These are phyloP conservation scores for Jimgerdemannia flammicorona DNA, from an alignment of 192 early-diverging fungal genomes.

Conservation along the genomic window DNA sequence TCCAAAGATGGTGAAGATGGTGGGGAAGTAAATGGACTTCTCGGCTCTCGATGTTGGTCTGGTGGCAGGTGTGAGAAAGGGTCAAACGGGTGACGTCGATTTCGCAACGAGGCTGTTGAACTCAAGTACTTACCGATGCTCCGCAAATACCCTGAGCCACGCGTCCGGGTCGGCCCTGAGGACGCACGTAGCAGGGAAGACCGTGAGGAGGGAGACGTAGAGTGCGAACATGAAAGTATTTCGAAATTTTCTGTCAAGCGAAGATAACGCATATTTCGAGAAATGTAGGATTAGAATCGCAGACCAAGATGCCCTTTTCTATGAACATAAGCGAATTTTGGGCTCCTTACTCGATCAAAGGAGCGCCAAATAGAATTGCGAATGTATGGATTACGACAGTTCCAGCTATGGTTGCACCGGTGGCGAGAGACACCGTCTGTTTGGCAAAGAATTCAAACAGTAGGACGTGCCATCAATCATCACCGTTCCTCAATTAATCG, in stretches of 20 bases:
- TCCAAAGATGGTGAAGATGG: conserved; percentile 17
- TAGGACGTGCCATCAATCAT: too few relatives aligned
- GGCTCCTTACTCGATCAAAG: background rate
- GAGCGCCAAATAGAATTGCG: background rate
- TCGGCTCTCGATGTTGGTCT: background rate
- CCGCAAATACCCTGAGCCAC: background rate
- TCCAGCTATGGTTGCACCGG: background rate
- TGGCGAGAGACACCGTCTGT: background rate
- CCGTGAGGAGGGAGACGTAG: background rate
- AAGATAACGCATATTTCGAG: background rate
- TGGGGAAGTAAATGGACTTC: background rate
- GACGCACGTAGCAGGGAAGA: background rate
- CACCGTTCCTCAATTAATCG: too few relatives aligned
- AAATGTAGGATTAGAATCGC: too few relatives aligned
- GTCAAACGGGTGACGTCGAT: background rate
- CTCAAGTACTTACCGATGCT: background rate
- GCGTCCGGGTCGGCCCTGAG: background rate
- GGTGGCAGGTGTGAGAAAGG: background rate
- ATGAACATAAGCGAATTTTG: background rate
- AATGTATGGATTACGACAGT: background rate
- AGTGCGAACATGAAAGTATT: background rate
- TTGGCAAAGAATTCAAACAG: too few relatives aligned
- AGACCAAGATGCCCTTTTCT: too few relatives aligned
- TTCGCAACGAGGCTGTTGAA: background rate
- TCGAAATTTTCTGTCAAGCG: background rate